Base-by-base conservation (phyloP, 2,329 filamentous ascomycete species). In the Fusarium haematococcum region DNA sequence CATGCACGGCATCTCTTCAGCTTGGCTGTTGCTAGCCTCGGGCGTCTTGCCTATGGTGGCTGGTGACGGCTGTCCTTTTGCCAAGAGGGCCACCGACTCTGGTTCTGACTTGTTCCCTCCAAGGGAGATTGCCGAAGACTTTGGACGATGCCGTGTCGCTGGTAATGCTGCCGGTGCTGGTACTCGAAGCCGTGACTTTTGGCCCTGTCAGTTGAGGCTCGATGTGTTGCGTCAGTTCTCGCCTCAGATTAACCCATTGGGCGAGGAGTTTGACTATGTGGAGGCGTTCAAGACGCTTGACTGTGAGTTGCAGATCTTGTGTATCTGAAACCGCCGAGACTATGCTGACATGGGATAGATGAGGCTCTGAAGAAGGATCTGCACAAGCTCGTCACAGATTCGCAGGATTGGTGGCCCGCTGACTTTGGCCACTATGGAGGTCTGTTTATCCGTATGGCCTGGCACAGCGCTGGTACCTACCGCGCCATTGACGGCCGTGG, bases 391-490 rank as follows among this genome's bases (percentile, higher is more conserved):
- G 92, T 95, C 91, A 95, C 93, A 61, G 91, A 94, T 81, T 95
- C 92, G 3, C 91, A 95, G 84, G 91, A 93, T 45, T 95, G 90
- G 90, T 95, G 93, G 93, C 93, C 93, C 1, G 93, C 93, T 35
- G 93, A 95, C 81, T 94, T 93, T 79, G 93, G 93, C 65, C 92
- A 95, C 87, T 95, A 95, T 77, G 93, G 93, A 75, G 93, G 93
- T 82, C 88, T 95, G 32, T 95, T 95, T 82, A 88, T 95, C 80
- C 92, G 93, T 67, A 91, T 95, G 91, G 91, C 92, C 69, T 95
- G 93, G 93, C 93, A 95, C 87, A 91, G 91, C 75, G 90, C 93
- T 30, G 93, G 93, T 70, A 95, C 93, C 60, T 95, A 95, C 85
- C 92, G 93, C 78, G 90, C 93, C 80, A 87, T 87, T 62, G 93